Percentiles rank a stretch among this genome's conserved stretches.
Conservation (phyloP, 495 filamentous ascomycete genomes). For the Aspergillus egyptiacus region DNA sequence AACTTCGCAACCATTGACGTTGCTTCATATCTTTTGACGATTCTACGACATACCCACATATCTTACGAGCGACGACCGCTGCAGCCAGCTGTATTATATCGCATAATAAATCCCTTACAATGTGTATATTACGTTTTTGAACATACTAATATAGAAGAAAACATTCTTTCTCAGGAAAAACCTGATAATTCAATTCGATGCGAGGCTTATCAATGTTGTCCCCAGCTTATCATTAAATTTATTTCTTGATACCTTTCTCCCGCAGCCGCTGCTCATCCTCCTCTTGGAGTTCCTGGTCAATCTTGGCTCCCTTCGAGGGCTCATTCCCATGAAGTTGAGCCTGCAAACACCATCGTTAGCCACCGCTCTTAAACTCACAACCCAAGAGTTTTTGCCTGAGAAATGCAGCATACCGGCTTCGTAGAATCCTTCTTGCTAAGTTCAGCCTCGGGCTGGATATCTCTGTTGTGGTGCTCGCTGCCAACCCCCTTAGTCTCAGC, state of each 20-base stretch:
- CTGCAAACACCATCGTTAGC: slow-evolving; percentile 30
- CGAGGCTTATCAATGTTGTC: slow-evolving; percentile 12
- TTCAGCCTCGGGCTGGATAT: slow-evolving; percentile 47
- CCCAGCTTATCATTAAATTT: slow-evolving; percentile 11
- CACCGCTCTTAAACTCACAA: background rate
- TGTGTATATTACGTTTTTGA: background rate
- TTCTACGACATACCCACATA: slow-evolving; percentile 1
- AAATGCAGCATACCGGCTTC: slow-evolving; percentile 51
- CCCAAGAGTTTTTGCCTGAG: background rate
- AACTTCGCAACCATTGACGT: no score
- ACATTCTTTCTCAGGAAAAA: no score
- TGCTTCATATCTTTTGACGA: background rate
- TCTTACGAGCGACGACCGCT: slow-evolving; percentile 4
- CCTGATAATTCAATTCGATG: background rate
- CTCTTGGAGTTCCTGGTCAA: slow-evolving; percentile 61
- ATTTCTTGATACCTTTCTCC: slow-evolving; percentile 53
- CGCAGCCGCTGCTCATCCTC: slow-evolving; percentile 63
- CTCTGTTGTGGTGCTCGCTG: slow-evolving; percentile 29
- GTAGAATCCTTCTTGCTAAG: slow-evolving; percentile 60
- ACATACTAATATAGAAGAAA: background rate
- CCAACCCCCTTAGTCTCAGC: slow-evolving; percentile 46
- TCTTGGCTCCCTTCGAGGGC: slow-evolving; percentile 64
- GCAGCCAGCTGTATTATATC: slow-evolving; percentile 1
- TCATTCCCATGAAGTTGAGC: slow-evolving; percentile 65
- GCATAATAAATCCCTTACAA: background rate